Evolutionary conservation across 106 monocot species (phyloP), one percentile per base, ranked within the genome.

Genomic region (Phalaenopsis equestris): DNA sequence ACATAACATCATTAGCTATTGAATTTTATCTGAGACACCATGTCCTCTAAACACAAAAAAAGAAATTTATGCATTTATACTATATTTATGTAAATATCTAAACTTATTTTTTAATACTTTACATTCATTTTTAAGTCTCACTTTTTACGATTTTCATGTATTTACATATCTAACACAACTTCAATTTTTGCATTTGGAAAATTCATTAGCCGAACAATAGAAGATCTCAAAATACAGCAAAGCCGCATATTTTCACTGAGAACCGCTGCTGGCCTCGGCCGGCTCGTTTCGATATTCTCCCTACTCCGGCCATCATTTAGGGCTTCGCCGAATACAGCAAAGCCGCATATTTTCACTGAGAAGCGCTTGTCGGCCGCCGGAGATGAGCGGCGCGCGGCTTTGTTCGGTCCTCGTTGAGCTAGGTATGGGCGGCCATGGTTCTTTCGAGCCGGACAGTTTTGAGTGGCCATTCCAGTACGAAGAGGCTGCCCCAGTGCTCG

Each of bases 391-490:
- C 38, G 88, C 84, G 24, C 76, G 86, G 79, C 81, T 97, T 75
- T 94, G 92, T 81, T 80, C 88, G 23, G 75, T 90, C 18, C 85
- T 95, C 37, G 85, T 83, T 48, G 91, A 94, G 78, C 80, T 96
- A 24, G 96, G 94, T 2, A 92, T 90, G 55, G 88, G 85, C 23
- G 90, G 86, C 30, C 83, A 85, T 73, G 86, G 83, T 24, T 37
- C 82, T 46, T 89, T 99, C 36, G 93, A 99, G 67, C 90, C 95
- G 30, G 99, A 93, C 82, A 93, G 95, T 83, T 95, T 99, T 82
- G 95, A 99, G 84, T 99, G 99, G 99, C 99, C 99, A 46, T 99
- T 99, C 85, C 99, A 99, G 93, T 91, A 91, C 87, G 95, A 99
- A 57, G 95, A 95, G 55, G 90, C 68, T 75, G 76, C 88, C 18